Evolutionary conservation across 148 eudicot species (phyloP).

Genomic region (Silene uniflora): DNA sequence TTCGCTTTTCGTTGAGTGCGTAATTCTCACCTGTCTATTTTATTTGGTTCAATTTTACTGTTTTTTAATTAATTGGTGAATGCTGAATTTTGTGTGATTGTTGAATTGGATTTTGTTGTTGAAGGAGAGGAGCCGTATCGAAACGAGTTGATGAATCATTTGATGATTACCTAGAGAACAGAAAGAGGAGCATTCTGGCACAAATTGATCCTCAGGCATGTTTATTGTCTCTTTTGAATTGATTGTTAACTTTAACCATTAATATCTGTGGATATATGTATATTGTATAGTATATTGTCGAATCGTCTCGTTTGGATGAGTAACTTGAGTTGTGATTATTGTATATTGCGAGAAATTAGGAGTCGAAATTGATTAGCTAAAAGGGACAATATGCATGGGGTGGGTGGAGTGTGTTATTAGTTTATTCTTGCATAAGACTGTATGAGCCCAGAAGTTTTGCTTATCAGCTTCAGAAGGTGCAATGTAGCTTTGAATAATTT

Average conservation of each 20-base stretch:
- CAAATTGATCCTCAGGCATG: slow-evolving; percentile 77
- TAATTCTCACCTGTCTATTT: not conserved
- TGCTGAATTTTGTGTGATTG: not conserved
- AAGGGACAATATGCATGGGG: not conserved
- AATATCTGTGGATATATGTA: not conserved
- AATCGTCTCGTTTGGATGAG: not conserved
- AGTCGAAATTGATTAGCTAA: too few species aligned
- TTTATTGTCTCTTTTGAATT: not conserved
- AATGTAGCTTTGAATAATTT: not conserved
- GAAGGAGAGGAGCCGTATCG: slow-evolving; percentile 41
- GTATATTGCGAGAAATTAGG: not conserved
- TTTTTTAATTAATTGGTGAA: not conserved
- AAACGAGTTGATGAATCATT: slow-evolving; percentile 24
- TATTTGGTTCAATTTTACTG: not conserved
- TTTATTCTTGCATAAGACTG: not conserved
- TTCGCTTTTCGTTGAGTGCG: slow-evolving; percentile 43
- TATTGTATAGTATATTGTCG: not conserved
- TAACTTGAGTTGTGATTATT: not conserved
- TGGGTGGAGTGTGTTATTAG: not conserved
- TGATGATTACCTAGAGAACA: slow-evolving; percentile 41
- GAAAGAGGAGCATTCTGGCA: slow-evolving; percentile 41
- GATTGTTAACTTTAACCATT: too few species aligned
- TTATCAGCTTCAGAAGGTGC: not conserved
- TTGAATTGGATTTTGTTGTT: slow-evolving; percentile 14
- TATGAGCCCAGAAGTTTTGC: not conserved